Conservation (phyloP, 2,329 filamentous ascomycete species). For the Fusarium austroafricanum region DNA sequence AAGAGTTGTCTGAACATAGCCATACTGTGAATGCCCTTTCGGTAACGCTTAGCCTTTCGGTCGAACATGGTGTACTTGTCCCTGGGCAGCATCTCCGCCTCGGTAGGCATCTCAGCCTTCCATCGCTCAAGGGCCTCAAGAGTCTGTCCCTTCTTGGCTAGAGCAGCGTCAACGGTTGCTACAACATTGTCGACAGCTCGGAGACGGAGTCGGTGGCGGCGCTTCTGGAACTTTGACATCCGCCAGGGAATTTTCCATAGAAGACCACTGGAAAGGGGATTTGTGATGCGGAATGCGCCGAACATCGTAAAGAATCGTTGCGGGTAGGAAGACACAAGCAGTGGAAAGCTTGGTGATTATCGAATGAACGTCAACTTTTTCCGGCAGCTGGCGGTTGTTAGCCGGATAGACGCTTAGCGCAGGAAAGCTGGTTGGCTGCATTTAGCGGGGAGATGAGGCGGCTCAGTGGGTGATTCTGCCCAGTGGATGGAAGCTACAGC, state of each 20-base stretch:
- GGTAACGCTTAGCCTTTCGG: constrained; percentile 92
- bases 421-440: constrained; percentile 23
- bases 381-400: constrained; percentile 28
- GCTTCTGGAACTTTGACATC: constrained; percentile 90
- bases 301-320: constrained; percentile 71
- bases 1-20: neutral
- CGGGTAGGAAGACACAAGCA: constrained; percentile 17
- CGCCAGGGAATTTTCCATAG: constrained; percentile 99
- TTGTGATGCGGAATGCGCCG: constrained; percentile 83
- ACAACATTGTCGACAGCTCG: constrained; percentile 90
- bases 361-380: constrained; percentile 45
- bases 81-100: constrained; percentile 93
- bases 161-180: constrained; percentile 80
- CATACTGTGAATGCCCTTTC: constrained; percentile 98
- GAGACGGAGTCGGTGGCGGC: constrained; percentile 84
- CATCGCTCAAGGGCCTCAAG: constrained; percentile 86
- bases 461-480: constrained; percentile 5
- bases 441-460: constrained; percentile 14
- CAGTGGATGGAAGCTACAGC: constrained; percentile 8
- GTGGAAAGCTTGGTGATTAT: constrained; percentile 29
- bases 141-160: constrained; percentile 77
- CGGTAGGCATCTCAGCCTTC: constrained; percentile 96
- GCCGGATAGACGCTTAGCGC: constrained; percentile 19
- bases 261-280: constrained; percentile 80
- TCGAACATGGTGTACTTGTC: constrained; percentile 99